Percentiles rank a stretch among this genome's conserved stretches.
phyloP scores from a whole-genome alignment of 768 basidiomycete species.

The Phaeotremella skinneri region DNA sequence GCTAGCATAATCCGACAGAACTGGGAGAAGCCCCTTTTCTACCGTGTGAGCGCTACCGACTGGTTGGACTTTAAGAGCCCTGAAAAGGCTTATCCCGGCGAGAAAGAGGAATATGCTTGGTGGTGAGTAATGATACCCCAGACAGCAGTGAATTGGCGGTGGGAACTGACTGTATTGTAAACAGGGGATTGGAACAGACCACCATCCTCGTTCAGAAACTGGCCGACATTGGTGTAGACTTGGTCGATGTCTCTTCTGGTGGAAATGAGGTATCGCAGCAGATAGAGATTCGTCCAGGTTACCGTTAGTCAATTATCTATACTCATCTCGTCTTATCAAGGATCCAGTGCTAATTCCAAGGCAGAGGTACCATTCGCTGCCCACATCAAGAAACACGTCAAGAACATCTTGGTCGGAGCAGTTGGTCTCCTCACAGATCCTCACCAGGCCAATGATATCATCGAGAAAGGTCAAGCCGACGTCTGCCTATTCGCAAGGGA shows the following conservation, averaged over 20 bases:
- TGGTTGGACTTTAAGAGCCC: slow-evolving; percentile 62
- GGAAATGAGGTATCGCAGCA: slow-evolving; percentile 66
- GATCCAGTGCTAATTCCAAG: slow-evolving; percentile 9
- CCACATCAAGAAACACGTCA: slow-evolving; percentile 51
- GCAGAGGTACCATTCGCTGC: slow-evolving; percentile 67
- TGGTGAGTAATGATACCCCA: slow-evolving; percentile 27
- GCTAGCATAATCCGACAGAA: slow-evolving; percentile 58
- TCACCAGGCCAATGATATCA: slow-evolving; percentile 62
- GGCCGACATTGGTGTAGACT: slow-evolving; percentile 64
- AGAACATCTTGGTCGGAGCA: slow-evolving; percentile 55
- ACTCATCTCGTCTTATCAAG: neutral
- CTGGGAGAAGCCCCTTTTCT: slow-evolving; percentile 72
- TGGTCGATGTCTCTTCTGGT: slow-evolving; percentile 71
- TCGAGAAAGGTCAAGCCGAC: slow-evolving; percentile 68
- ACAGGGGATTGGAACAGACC: slow-evolving; percentile 74
- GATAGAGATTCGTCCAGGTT: slow-evolving; percentile 54
- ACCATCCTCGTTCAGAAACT: slow-evolving; percentile 61
- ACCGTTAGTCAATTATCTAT: slow-evolving; percentile 26
- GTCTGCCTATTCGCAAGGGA: slow-evolving; percentile 68
- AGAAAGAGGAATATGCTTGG: slow-evolving; percentile 46
- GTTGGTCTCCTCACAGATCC: slow-evolving; percentile 74
- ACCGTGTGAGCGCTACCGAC: slow-evolving; percentile 66
- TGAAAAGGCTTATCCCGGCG: slow-evolving; percentile 52
- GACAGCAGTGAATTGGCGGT: neutral
- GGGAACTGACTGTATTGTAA: neutral